Percentiles rank a stretch among this genome's conserved stretches.
Conservation (phyloP, 2,329 filamentous ascomycete species). For the Microcera coccophila region DNA sequence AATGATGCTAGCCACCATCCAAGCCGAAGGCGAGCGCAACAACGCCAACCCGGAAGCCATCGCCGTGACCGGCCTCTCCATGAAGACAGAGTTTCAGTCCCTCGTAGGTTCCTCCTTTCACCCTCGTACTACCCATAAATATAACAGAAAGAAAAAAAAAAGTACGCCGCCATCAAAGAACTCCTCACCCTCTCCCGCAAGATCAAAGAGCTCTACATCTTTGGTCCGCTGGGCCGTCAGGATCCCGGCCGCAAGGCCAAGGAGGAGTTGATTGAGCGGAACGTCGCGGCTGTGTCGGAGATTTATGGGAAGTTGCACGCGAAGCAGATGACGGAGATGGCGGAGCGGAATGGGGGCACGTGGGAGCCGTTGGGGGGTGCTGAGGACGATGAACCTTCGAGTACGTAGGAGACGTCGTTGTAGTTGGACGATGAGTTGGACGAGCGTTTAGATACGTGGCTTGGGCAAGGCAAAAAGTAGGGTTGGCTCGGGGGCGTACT, state of each 20-base stretch:
- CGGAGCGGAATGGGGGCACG: constrained; percentile 33
- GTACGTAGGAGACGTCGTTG: background rate
- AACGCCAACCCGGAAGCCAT: constrained; percentile 40
- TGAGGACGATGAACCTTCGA: constrained; percentile 3
- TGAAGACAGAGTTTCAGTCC: constrained; percentile 45
- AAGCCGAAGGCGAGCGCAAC: constrained; percentile 37
- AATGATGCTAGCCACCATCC: constrained; percentile 42
- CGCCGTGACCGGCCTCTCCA: constrained; percentile 41
- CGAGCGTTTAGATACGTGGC: no score
- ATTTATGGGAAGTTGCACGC: constrained; percentile 36
- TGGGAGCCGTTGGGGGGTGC: constrained; percentile 30
- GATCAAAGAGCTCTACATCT: constrained; percentile 46
- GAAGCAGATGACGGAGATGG: constrained; percentile 32
- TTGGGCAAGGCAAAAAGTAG: background rate
- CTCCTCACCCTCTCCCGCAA: constrained; percentile 42
- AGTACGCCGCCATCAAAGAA: constrained; percentile 44
- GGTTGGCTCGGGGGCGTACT: background rate
- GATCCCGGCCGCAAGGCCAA: constrained; percentile 34
- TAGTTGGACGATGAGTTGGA: no score
- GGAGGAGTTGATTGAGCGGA: constrained; percentile 34
- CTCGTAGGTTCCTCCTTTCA: constrained; percentile 27
- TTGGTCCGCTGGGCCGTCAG: constrained; percentile 39
- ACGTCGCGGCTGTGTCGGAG: constrained; percentile 34
- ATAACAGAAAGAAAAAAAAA: background rate
- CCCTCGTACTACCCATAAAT: background rate